Base-by-base conservation (phyloP, 2,329 filamentous ascomycete species). In the Aspergillus sp. region DNA sequence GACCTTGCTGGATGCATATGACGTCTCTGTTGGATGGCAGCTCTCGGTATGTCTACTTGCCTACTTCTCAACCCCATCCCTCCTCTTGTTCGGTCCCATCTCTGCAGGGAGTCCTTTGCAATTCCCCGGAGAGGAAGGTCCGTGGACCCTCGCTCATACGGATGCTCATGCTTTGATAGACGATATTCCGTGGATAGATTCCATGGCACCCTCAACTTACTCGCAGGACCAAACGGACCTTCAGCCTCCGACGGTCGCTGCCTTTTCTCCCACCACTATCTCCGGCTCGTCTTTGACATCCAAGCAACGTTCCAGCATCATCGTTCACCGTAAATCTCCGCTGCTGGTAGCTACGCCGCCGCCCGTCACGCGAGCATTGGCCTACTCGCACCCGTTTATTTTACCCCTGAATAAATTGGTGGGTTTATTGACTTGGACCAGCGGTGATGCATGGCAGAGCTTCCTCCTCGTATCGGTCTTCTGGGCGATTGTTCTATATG, bases 301-400 rank as follows among this genome's bases (percentile, higher is more conserved):
- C 47, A 90, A 90, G 71, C 90, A 94, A 63, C 87, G 91, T 50
- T 96, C 92, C 18, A 96, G 92, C 58, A 93, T 99, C 67, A 87
- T 98, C 67, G 93, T 99, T 20, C 93, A 98, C 77, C 94, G 96
- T 75, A 99, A 98, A 78, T 96, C 92, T 16, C 95, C 95, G 11
- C 79, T 99, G 50, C 84, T 99, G 18, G 88, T 96, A 60, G 92
- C 94, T 16, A 99, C 95, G 10, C 95, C 95, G 49, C 95, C 95
- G 1, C 91, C 96, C 73, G 89, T 99, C 73, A 99, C 95, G 2
- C 87, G 95, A 67, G 93, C 94, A 14, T 84, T 99, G 61, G 94
- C 94, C 64, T 97, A 98, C 75, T 96, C 93, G 64, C 94, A 99
- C 73, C 93, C 95, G 0, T 98, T 97, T 73, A 82, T 99, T 7